Evolutionary conservation across 2,329 filamentous ascomycete species (phyloP).

Genomic region (Ophiosphaerella korrae): DNA sequence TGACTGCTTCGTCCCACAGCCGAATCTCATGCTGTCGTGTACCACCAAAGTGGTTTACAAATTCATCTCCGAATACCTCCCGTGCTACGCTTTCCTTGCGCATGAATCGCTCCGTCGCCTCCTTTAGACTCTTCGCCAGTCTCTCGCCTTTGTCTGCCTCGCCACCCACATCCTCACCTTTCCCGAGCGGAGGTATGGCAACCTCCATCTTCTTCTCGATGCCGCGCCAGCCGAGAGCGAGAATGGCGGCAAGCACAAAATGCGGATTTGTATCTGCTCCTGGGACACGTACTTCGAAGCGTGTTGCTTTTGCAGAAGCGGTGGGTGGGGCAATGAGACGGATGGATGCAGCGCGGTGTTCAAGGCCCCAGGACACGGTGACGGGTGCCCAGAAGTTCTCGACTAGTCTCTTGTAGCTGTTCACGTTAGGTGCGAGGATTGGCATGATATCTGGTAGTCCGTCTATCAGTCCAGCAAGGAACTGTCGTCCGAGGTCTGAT

Average conservation of each 20-base stretch:
- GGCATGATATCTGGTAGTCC: constrained; percentile 97
- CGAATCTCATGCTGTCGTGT: constrained; percentile 90
- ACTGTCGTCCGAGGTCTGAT: constrained; percentile 88
- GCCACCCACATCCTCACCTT: constrained; percentile 81
- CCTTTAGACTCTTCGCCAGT: constrained; percentile 81
- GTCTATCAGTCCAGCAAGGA: constrained; percentile 86
- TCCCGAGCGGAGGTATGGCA: constrained; percentile 78
- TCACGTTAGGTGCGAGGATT: constrained; percentile 88
- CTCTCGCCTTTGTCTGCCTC: constrained; percentile 72
- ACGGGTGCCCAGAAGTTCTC: constrained; percentile 99
- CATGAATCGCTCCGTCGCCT: constrained; percentile 81
- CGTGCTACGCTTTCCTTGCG: constrained; percentile 82
- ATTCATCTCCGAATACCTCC: constrained; percentile 90
- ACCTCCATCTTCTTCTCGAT: constrained; percentile 91
- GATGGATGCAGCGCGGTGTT: constrained; percentile 91
- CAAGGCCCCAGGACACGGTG: constrained; percentile 94
- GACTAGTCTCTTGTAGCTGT: constrained; percentile 96
- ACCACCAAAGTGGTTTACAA: constrained; percentile 94
- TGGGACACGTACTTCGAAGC: constrained; percentile 90
- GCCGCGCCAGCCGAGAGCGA: constrained; percentile 88
- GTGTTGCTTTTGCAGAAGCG: constrained; percentile 79
- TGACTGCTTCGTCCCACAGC: constrained; percentile 94
- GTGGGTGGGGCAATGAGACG: constrained; percentile 89
- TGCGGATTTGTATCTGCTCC: constrained; percentile 94
- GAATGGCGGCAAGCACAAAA: constrained; percentile 82